Base-by-base conservation (phyloP, 371 early-diverging fungal species). In the Mucor ambiguus region DNA sequence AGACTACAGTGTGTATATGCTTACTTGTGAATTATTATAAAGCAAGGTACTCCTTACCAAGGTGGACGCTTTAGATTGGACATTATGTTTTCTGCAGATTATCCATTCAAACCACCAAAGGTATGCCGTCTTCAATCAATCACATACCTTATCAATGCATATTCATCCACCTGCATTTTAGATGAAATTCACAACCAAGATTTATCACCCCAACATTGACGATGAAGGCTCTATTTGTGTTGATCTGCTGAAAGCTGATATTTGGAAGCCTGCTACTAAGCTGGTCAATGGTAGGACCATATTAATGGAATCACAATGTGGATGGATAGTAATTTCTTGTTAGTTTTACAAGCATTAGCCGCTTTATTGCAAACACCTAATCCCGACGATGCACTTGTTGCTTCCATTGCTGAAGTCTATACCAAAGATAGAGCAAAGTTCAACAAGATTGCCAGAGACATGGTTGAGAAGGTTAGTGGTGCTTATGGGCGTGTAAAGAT, bases 151-250 rank as follows among this genome's bases (percentile, higher is more conserved):
- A 41, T 5, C 11, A 5, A 2, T 33, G 1, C 7, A 18, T 46
- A 46, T 20, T 46, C 24, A 46, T 22, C 46, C n/a, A 20, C 20
- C 16, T 22, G 22, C 22, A 46, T 20, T 20, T 9, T 58, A 90
- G 89, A 83, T 97, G 72, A 91, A 90, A 64, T 95, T 98, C 72
- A 68, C 71, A 32, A 96, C 96, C 37, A 91, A 90, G 72, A 87
- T 95, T 35, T 96, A 95, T 82, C 98, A 98, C 74, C 96, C 96
- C 33, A 98, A 98, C 74, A 90, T 98, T 56, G 94, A 95, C 70
- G 91, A 92, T 57, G 90, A 92, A 62, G 95, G 95, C 0, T 81
- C 91, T 7, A 92, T 90, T 61, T 90, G 90, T 67, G 79, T 93
- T 37, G 92, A 92, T 58, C 74, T 95, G 49, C 77, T 97, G 46